Base-by-base conservation (phyloP, 2,329 filamentous ascomycete species). In the Lachnellula occidentalis region DNA sequence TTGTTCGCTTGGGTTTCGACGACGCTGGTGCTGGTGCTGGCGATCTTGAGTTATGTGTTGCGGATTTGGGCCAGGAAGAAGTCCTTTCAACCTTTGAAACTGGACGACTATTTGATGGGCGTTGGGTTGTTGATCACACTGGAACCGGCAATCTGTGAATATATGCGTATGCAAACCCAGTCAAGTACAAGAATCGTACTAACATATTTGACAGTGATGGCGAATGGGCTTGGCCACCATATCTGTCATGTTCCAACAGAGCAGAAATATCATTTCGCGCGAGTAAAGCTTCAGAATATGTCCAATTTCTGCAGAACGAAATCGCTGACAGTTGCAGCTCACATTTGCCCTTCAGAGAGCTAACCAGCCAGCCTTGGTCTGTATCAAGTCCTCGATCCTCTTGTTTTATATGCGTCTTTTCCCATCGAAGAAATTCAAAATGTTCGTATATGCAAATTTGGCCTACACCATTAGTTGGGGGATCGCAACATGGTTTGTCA, bases 321-420 rank as follows among this genome's bases (percentile, higher is more conserved):
- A 52, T 24, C 27, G 21, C 43, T 43, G 6, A 36, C 8, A 41
- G 15, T 19, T n/a, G 22, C 21, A 53, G 51, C 15, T 53, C 24
- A 48, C 34, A 1, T 53, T 53, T 22, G 51, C 51, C 21, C 51
- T 53, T 9, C 51, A 53, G 34, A 39, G 51, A 42, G 51, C 39
- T 7, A 53, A 53, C 37, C 42, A 47, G 22, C 51, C 51, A 12
- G 51, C 51, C 14, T 19, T 53, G 7, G 17, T 55, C 15, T 61
- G 51, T 41, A 53, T 65, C 49, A 62, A 63, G 31, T 54, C 51
- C 6, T 65, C 56, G 12, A 60, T 64, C 14, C 50, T 64, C 4
- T 24, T 64, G 21, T 61, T 65, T 21, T 65, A 64, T 39, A 41
- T 59, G 34, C 51, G 60, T n/a, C 53, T 63, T 39, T 58, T 62